A percentile compares a stretch with the other conserved stretches of the same genome.
Conservation (phyloP, 805 yeast genomes). For the Metschnikowia cubensis region DNA sequence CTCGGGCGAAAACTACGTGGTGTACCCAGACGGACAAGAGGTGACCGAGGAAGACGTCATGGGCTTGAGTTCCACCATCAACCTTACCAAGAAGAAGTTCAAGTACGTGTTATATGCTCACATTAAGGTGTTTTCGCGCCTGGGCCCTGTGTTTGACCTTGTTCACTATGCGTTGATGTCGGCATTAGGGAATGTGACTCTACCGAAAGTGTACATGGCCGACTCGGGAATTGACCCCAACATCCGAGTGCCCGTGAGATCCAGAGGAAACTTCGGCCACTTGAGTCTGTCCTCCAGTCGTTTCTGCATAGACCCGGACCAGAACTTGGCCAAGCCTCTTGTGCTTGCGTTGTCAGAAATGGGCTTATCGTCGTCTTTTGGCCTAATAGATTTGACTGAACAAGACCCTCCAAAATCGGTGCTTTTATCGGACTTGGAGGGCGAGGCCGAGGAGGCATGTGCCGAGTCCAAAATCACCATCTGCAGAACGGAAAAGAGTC, state of each 20-base stretch:
- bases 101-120: conserved; percentile 61
- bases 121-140: conserved; percentile 70
- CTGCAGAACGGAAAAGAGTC: conserved; percentile 28
- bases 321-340: conserved; percentile 31
- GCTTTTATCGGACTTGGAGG: conserved; percentile 72
- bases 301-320: conserved; percentile 52
- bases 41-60: conserved; percentile 22
- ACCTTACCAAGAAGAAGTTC: conserved; percentile 21
- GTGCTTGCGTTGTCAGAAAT: conserved; percentile 33
- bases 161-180: conserved; percentile 65
- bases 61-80: conserved; percentile 20
- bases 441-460: conserved; percentile 74
- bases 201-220: conserved; percentile 62
- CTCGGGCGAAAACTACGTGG: conserved; percentile 12
- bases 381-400: conserved; percentile 42
- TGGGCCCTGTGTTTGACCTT: conserved; percentile 78
- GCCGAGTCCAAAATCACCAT: conserved; percentile 52
- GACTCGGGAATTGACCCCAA: conserved; percentile 55
- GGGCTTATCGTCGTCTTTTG: conserved; percentile 54
- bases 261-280: conserved; percentile 50
- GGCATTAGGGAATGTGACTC: conserved; percentile 54
- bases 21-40: conserved; percentile 57
- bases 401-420: conserved; percentile 24
- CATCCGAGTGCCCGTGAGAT: conserved; percentile 48
- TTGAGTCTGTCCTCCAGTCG: conserved; percentile 32